A percentile compares a stretch with the other conserved stretches of the same genome.
These are phyloP conservation scores for Parmelia sp. DNA, from an alignment of 495 filamentous ascomycete species.

Conservation along the genomic window DNA sequence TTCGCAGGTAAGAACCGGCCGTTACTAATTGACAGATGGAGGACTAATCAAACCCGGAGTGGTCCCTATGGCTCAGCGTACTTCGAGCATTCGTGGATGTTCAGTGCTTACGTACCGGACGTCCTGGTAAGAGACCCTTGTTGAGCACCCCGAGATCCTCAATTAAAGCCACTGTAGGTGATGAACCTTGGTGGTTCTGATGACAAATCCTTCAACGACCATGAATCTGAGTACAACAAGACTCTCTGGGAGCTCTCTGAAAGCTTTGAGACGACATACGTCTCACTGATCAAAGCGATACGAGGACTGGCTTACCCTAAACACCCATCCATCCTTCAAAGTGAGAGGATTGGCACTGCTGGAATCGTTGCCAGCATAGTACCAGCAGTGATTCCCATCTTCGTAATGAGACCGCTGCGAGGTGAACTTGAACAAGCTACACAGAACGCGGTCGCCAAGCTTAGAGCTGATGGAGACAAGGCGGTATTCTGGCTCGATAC, in stretches of 20 bases:
- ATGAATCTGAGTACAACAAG: constrained; percentile 30
- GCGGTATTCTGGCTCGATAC: constrained; percentile 40
- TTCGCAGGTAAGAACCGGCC: constrained; percentile 31
- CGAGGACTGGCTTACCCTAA: constrained; percentile 35
- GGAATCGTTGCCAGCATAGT: constrained; percentile 19
- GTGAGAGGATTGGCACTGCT: constrained; percentile 17
- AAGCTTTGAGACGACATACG: constrained; percentile 35
- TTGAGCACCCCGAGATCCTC: neutral
- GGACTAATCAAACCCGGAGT: constrained; percentile 23
- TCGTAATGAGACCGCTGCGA: constrained; percentile 36
- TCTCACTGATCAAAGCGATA: constrained; percentile 35
- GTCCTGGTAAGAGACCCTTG: constrained; percentile 27
- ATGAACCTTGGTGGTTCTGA: constrained; percentile 35
- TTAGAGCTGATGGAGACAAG: constrained; percentile 33
- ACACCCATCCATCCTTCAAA: constrained; percentile 30
- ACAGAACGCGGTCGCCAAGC: constrained; percentile 31
- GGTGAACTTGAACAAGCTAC: constrained; percentile 38
- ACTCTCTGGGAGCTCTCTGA: constrained; percentile 30
- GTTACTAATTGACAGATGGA: neutral
- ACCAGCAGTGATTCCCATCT: constrained; percentile 33
- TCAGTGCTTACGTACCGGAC: constrained; percentile 34
- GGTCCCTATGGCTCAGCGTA: constrained; percentile 32
- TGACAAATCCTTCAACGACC: constrained; percentile 27
- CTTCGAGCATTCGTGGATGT: constrained; percentile 34
- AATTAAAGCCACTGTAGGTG: constrained; percentile 24